Percentiles rank a stretch among this genome's conserved stretches.
Evolutionary conservation across 176 grass and related monocot species (phyloP).

Genomic region (Hordeum marinum): DNA sequence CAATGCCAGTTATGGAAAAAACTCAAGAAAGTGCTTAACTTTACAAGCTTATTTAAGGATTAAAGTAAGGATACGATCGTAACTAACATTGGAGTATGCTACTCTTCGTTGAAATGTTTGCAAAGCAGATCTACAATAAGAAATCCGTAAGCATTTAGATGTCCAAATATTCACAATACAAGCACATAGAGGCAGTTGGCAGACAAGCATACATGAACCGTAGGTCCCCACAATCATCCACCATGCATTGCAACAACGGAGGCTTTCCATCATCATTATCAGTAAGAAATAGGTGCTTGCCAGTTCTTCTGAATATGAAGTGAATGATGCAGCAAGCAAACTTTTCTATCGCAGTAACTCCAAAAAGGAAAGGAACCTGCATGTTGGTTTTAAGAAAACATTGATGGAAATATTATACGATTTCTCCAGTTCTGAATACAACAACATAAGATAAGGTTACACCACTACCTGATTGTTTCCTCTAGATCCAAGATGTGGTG

Average conservation of each 20-base stretch:
- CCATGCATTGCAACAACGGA: constrained; percentile 83
- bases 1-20: constrained; percentile 45
- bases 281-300: constrained; percentile 89
- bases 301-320: constrained; percentile 93
- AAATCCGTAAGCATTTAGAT: constrained; percentile 24
- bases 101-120: constrained; percentile 82
- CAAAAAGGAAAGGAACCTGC: constrained; percentile 98
- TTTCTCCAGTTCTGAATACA: neutral
- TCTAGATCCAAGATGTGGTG: constrained; percentile 97
- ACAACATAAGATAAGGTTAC: neutral
- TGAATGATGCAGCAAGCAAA: constrained; percentile 82
- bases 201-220: constrained; percentile 77
- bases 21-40: neutral
- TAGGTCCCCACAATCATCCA: constrained; percentile 62
- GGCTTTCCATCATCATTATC: constrained; percentile 78
- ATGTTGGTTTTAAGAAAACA: constrained; percentile 19
- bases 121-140: constrained; percentile 68
- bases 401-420: neutral
- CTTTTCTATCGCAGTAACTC: constrained; percentile 75
- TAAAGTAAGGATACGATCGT: constrained; percentile 77
- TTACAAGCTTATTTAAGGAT: constrained; percentile 19
- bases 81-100: constrained; percentile 79
- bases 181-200: constrained; percentile 11
- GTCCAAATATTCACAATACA: constrained; percentile 18
- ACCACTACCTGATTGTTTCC: constrained; percentile 80